phyloP scores from a whole-genome alignment of 345 rosid genomes.

The Rhizophora apiculata region DNA sequence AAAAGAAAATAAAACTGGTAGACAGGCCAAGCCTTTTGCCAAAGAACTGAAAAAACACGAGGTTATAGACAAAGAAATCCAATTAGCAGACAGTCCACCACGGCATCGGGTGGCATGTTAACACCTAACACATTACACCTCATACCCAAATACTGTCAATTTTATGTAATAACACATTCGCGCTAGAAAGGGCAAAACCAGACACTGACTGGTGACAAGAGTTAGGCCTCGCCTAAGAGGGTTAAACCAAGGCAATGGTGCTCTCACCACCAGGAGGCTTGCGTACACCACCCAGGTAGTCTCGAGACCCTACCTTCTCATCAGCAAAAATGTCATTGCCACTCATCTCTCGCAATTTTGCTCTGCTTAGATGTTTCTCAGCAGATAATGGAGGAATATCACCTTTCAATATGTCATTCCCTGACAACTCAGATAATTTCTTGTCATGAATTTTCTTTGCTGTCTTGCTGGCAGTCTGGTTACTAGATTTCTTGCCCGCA shows the following conservation, averaged over 20 bases:
- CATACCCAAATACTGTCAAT: too few species aligned
- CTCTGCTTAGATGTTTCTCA: conserved; percentile 64
- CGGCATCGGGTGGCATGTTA: too few species aligned
- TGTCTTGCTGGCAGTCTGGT: not conserved
- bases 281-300: conserved; percentile 92
- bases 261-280: conserved; percentile 98
- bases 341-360: conserved; percentile 78
- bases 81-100: too few species aligned
- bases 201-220: too few species aligned
- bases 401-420: conserved; percentile 8
- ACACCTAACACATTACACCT: too few species aligned
- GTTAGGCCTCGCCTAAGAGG: conserved; percentile 17
- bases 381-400: not conserved
- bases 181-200: too few species aligned
- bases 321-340: conserved; percentile 86
- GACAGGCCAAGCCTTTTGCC: too few species aligned
- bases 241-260: conserved; percentile 83
- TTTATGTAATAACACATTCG: too few species aligned
- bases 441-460: conserved; percentile 13
- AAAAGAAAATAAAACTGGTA: too few species aligned
- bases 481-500: not conserved
- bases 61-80: too few species aligned
- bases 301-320: conserved; percentile 79
- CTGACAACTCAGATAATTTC: conserved; percentile 13
- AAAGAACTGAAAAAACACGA: too few species aligned